Percentiles rank a stretch among this genome's conserved stretches.
Conservation (phyloP, 2,329 filamentous ascomycete species). For the Aureobasidium sp. region DNA sequence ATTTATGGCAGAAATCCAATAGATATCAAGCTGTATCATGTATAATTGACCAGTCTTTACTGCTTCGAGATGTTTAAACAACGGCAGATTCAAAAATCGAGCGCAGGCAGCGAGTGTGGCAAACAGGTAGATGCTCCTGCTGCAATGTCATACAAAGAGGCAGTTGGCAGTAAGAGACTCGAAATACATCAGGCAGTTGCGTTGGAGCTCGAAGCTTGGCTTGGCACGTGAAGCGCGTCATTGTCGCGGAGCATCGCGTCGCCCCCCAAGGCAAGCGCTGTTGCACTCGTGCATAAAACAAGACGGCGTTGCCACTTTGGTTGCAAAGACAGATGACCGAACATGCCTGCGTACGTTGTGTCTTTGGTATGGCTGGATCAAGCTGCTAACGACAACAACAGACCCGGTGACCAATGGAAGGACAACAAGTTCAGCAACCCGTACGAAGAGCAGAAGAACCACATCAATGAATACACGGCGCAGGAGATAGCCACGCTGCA, state of each 20-base stretch:
- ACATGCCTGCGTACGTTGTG: constrained; percentile 17
- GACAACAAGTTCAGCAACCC: constrained; percentile 54
- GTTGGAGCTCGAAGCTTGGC: background rate
- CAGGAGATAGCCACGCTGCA: constrained; percentile 82
- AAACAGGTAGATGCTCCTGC: too few relatives aligned
- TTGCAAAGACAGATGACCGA: constrained; percentile 11
- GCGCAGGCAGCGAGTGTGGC: too few relatives aligned
- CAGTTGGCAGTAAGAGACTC: background rate
- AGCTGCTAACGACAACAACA: constrained; percentile 14
- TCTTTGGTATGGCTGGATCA: background rate
- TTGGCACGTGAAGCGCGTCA: constrained; percentile 3
- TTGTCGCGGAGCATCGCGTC: constrained; percentile 6
- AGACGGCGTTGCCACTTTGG: constrained; percentile 4
- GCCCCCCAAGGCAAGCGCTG: background rate
- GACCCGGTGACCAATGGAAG: constrained; percentile 29
- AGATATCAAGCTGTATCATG: too few relatives aligned
- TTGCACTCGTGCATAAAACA: constrained; percentile 1
- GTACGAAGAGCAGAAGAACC: constrained; percentile 63
- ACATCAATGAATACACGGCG: constrained; percentile 76
- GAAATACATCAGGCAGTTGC: constrained; percentile 8
- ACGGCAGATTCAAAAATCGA: too few relatives aligned
- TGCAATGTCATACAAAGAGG: background rate
- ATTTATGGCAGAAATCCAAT: too few relatives aligned
- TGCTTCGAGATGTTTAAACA: too few relatives aligned
- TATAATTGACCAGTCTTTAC: too few relatives aligned